A percentile compares a stretch with the other conserved stretches of the same genome.
These are phyloP conservation scores for Botrytis cinerea DNA, from an alignment of 2,329 filamentous ascomycete genomes.

Conservation along the genomic window DNA sequence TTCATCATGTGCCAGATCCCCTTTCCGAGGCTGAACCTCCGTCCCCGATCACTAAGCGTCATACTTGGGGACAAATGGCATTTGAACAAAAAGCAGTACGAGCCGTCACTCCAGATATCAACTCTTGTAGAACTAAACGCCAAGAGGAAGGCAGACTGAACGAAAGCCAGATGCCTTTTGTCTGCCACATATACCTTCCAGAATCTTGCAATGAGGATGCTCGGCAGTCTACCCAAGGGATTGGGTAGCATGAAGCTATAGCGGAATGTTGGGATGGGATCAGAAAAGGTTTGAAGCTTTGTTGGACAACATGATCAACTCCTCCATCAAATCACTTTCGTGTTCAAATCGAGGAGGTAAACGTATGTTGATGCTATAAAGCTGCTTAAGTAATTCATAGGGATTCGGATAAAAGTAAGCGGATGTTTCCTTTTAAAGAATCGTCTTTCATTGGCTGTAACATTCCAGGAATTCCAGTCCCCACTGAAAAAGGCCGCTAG, in stretches of 20 bases:
- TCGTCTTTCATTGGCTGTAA: background rate
- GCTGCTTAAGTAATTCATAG: background rate
- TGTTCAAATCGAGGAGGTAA: conserved; percentile 48
- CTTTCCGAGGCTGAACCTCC: background rate
- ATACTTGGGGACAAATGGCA: background rate
- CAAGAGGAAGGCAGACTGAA: background rate
- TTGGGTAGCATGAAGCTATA: conserved; percentile 50
- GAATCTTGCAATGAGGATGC: background rate
- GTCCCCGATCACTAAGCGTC: background rate
- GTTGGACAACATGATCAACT: conserved; percentile 52
- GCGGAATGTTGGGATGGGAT: conserved; percentile 41
- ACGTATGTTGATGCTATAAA: conserved; percentile 7
- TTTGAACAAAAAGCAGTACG: background rate
- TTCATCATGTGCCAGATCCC: background rate
- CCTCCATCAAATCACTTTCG: conserved; percentile 59
- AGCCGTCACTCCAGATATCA: background rate
- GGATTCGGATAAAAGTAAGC: conserved; percentile 1
- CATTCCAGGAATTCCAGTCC: background rate
- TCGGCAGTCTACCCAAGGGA: conserved; percentile 44
- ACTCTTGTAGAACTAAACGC: background rate
- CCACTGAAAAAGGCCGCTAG: background rate
- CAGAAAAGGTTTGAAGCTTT: conserved; percentile 55
- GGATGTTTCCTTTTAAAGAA: background rate
- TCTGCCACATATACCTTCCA: background rate
- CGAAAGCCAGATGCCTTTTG: background rate